These are phyloP conservation scores for Coemansia sp. DNA, from an alignment of 192 early-diverging fungal genomes.

Conservation along the genomic window DNA sequence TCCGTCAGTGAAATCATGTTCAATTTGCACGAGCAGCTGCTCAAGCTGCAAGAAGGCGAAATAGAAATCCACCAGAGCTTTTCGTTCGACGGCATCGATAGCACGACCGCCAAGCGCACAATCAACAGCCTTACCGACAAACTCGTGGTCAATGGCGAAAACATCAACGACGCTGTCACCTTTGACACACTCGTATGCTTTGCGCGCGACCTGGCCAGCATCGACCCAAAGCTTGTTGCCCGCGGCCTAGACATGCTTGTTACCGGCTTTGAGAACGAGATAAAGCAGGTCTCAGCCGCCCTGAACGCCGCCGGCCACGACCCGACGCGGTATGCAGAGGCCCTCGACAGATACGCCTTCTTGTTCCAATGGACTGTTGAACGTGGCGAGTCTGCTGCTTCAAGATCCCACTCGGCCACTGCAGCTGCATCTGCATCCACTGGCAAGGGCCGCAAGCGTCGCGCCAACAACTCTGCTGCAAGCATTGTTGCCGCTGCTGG, in stretches of 20 bases:
- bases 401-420: conserved; percentile 19
- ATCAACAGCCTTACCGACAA: conserved; percentile 58
- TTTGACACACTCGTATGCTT: conserved; percentile 42
- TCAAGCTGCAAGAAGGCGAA: conserved; percentile 60
- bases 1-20: conserved; percentile 30
- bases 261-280: conserved; percentile 68
- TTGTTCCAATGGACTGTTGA: conserved; percentile 80
- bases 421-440: conserved; percentile 4
- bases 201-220: conserved; percentile 48
- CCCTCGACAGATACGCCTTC: conserved; percentile 83
- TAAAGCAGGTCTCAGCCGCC: conserved; percentile 60
- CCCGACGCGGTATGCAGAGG: conserved; percentile 60
- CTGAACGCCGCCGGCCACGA: conserved; percentile 68
- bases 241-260: conserved; percentile 71
- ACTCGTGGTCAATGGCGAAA: conserved; percentile 42
- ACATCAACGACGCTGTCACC: conserved; percentile 32
- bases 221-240: conserved; percentile 51
- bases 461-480: conserved; percentile 15
- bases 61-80: conserved; percentile 44
- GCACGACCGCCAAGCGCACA: conserved; percentile 42
- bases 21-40: conserved; percentile 61
- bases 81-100: conserved; percentile 37
- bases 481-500: conserved; percentile 6
- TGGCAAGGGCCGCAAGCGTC: conserved; percentile 41
- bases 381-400: conserved; percentile 61